Conservation (phyloP, 306 rosid species). For the Delonix regia region DNA sequence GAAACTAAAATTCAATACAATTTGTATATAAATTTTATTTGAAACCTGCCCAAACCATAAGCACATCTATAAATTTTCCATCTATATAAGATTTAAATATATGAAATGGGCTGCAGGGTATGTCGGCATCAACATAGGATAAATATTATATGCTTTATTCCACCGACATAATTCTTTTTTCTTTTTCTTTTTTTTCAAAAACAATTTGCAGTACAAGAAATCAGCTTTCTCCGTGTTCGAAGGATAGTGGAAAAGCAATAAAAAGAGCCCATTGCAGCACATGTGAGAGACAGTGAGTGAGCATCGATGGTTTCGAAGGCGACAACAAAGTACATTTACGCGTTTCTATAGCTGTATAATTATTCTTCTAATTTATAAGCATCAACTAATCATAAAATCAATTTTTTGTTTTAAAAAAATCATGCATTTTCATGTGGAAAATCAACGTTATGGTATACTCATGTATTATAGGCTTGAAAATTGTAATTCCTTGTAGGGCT, state of each 20-base stretch:
- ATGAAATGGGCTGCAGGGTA: background rate
- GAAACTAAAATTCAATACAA: no score
- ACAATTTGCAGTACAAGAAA: background rate
- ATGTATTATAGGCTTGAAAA: background rate
- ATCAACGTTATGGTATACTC: background rate
- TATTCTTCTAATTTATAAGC: background rate
- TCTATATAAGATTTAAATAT: slow-evolving; percentile 14
- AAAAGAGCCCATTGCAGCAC: slow-evolving; percentile 28
- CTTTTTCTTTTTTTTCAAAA: background rate
- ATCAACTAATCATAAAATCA: background rate
- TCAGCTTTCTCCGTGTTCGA: background rate
- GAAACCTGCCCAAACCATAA: no score
- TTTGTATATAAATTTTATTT: no score
- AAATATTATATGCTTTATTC: background rate
- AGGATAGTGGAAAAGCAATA: slow-evolving; percentile 16
- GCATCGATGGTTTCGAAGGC: background rate
- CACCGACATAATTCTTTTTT: slow-evolving; percentile 31
- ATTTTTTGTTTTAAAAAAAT: no score
- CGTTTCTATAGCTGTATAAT: background rate
- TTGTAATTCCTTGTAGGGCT: background rate
- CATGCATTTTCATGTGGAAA: no score
- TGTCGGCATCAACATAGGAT: background rate
- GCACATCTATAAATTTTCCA: background rate
- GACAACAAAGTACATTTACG: slow-evolving; percentile 1
- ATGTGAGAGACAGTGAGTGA: slow-evolving; percentile 15